Conservation (phyloP, 2,329 filamentous ascomycete species). For the Daldinia eschscholtzii region DNA sequence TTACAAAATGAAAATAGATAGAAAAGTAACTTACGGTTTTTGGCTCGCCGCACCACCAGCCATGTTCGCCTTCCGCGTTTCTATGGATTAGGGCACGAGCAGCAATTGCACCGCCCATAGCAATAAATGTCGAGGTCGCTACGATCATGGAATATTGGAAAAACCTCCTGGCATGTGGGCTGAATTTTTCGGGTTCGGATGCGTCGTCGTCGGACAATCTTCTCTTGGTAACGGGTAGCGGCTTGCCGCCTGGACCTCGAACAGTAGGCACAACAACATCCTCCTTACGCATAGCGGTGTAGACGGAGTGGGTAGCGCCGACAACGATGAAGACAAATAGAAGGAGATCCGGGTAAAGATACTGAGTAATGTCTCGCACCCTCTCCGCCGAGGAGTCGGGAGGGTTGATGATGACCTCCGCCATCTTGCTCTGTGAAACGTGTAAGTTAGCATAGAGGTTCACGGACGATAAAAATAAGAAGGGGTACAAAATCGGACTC, state of each 20-base stretch:
- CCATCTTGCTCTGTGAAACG: slow-evolving; percentile 50
- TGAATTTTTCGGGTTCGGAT: slow-evolving; percentile 56
- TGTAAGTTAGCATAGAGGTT: slow-evolving; percentile 45
- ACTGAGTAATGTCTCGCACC: slow-evolving; percentile 62
- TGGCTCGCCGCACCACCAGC: slow-evolving; percentile 52
- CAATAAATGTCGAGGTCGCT: slow-evolving; percentile 81
- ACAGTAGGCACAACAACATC: slow-evolving; percentile 62
- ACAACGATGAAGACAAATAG: slow-evolving; percentile 65
- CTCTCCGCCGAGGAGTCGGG: slow-evolving; percentile 55
- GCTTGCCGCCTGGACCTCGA: slow-evolving; percentile 89
- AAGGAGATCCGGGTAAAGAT: slow-evolving; percentile 66
- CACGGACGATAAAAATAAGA: slow-evolving; percentile 31
- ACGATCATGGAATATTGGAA: slow-evolving; percentile 81
- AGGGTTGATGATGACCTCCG: slow-evolving; percentile 49
- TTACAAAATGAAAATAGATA: slow-evolving; percentile 27
- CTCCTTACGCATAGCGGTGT: slow-evolving; percentile 64
- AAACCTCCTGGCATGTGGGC: slow-evolving; percentile 60
- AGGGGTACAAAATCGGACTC: slow-evolving; percentile 45
- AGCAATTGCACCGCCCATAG: slow-evolving; percentile 79
- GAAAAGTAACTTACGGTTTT: slow-evolving; percentile 49
- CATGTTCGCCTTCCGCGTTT: slow-evolving; percentile 47
- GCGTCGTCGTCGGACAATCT: slow-evolving; percentile 62
- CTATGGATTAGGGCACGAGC: slow-evolving; percentile 76
- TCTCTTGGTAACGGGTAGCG: slow-evolving; percentile 76
- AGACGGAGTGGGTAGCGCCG: slow-evolving; percentile 66